These are phyloP conservation scores for Artemisia tridentata DNA, from an alignment of 129 eudicot genomes.

Conservation along the genomic window DNA sequence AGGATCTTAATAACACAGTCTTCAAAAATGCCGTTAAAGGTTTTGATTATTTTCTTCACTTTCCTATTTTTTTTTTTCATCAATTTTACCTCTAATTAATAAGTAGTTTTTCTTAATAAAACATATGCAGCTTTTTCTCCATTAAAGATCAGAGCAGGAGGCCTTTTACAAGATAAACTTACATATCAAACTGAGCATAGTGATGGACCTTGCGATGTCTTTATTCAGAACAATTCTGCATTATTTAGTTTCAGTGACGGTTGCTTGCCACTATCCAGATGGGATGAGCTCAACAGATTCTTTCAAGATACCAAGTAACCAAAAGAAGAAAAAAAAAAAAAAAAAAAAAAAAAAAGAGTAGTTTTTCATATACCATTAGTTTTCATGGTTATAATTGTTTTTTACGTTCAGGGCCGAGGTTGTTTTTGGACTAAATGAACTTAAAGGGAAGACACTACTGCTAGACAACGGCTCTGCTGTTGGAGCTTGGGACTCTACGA, in stretches of 20 bases:
- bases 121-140: constrained; percentile 75
- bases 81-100: neutral
- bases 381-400: neutral
- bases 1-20: constrained; percentile 65
- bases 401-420: constrained; percentile 49
- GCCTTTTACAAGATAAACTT: constrained; percentile 77
- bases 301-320: constrained; percentile 58
- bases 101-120: neutral
- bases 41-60: neutral
- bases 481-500: constrained; percentile 75
- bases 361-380: neutral
- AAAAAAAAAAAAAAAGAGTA: neutral
- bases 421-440: constrained; percentile 72
- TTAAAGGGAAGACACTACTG: constrained; percentile 45
- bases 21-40: constrained; percentile 76
- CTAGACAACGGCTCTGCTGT: constrained; percentile 36
- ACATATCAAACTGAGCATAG: constrained; percentile 50
- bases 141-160: constrained; percentile 85
- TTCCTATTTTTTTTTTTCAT: neutral
- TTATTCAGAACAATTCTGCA: constrained; percentile 36
- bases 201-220: constrained; percentile 48
- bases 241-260: constrained; percentile 62
- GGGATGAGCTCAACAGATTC: constrained; percentile 75
- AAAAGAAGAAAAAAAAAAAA: constrained; percentile 3
- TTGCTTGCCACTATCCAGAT: constrained; percentile 69